phyloP scores from a whole-genome alignment of 2,329 filamentous ascomycete genomes.

The Phoma sp. region DNA sequence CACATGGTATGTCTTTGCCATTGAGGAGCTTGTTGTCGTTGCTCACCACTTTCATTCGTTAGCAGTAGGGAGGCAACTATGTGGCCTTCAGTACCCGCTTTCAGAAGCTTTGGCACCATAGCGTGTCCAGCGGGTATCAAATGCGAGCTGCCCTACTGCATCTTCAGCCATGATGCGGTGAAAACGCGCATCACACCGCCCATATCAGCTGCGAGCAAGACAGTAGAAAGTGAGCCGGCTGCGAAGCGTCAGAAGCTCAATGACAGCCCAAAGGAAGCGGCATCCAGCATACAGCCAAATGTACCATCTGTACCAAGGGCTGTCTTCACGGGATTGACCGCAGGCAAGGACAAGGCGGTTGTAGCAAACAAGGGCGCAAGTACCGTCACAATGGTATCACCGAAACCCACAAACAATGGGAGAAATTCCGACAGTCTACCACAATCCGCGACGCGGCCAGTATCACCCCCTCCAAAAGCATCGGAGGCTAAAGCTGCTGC shows the following conservation, averaged over 20 bases:
- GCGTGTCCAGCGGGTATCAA: conserved; percentile 59
- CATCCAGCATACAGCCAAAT: not conserved
- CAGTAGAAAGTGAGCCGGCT: conserved; percentile 21
- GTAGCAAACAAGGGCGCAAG: conserved; percentile 15
- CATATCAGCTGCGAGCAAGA: conserved; percentile 2
- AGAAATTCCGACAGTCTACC: conserved; percentile 19
- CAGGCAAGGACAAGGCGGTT: conserved; percentile 21
- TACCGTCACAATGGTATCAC: not conserved
- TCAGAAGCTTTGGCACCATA: conserved; percentile 34
- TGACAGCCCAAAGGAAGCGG: conserved; percentile 20
- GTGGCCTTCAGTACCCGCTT: conserved; percentile 40
- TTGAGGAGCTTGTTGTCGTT: not conserved
- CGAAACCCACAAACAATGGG: conserved; percentile 13
- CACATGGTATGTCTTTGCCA: conserved; percentile 13
- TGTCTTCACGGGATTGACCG: conserved; percentile 36
- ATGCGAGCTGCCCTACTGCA: conserved; percentile 64
- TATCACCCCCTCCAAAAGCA: conserved; percentile 42
- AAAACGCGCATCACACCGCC: conserved; percentile 10
- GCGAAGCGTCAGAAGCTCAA: conserved; percentile 45
- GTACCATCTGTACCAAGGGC: conserved; percentile 13
- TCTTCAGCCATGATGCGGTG: conserved; percentile 62
- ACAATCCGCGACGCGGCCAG: conserved; percentile 34
- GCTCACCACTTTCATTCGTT: conserved; percentile 3
- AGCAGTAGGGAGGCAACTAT: conserved; percentile 23
- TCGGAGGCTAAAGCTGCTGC: conserved; percentile 18